Base-by-base conservation (phyloP, 2,329 filamentous ascomycete species). In the Endoconidiophora polonica region DNA sequence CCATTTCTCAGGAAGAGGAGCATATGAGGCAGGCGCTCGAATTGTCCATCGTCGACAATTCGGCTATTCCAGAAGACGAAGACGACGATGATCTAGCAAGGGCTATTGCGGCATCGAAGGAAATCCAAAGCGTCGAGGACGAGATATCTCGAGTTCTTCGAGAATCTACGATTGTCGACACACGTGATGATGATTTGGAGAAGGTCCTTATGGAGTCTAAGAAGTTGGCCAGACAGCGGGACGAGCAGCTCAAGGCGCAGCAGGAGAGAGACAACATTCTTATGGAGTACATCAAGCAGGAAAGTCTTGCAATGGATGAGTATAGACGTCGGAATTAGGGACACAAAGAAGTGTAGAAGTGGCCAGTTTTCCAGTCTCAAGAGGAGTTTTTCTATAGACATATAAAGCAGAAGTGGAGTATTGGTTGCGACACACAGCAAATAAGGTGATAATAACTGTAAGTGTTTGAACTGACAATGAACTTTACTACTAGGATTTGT, bases 251-350 rank as follows among this genome's bases (percentile, higher is more conserved):
- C 5, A 41, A 23, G n/a, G 46, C 46, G 6, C 24, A 43, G 18
- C 18, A 24, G 33, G 46, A 48, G 39, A 42, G 46, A 23, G 46
- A 48, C 42, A 26, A 26, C 16, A 48, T 48, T 48, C 36, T 48
- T 24, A 38, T 43, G 39, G 46, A 48, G 22, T 48, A 48, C 42
- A 36, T 48, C 33, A 48, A 36, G 26, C 46, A 48, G 7, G 46
- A 48, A 24, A 48, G 46, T 43, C 18, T 48, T 20, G 46, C 44
- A 12, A 46, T 46, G 44, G 44, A 46, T 26, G 44, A 46, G 44
- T 39, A 38, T n/a, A n/a, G 33, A 36, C 14, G 18, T 29, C 29
- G 10, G 44, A 24, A 46, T 4, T 23, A 29, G n/a, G 44, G 44
- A n/a, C 22, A 38, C 22, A 38, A n/a, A 22, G 18, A 20, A 22